Evolutionary conservation across 495 filamentous ascomycete species (phyloP), one percentile per base, ranked within the genome.

Genomic region (Hypoxylon subgilvum): DNA sequence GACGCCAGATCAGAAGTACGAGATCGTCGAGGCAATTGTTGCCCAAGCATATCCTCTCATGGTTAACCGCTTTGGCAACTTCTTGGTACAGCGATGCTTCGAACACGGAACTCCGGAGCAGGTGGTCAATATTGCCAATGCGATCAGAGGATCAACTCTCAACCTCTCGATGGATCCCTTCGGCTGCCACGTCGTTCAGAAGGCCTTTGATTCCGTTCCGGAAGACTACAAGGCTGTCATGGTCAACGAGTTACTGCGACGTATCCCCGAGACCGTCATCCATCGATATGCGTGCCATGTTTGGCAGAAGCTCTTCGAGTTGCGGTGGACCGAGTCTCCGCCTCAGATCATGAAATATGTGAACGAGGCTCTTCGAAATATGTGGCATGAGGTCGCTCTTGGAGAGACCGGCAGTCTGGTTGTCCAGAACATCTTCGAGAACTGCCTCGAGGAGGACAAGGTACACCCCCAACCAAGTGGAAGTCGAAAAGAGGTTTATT

Each of bases 261-360:
- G 92, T 32, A 97, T 98, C 54, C 94, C 95, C 0, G 95, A 98
- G 73, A 98, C 95, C 8, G 93, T 98, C 50, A 90, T 97, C 68
- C 94, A 98, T 74, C 88, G 95, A 61, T 97, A 98, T 75, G 92
- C 94, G 46, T 98, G 94, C 59, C 94, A 98, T 70, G 94, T 98
- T 60, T 98, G 94, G 94, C 94, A 98, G 79, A 98, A 98, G 78
- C 84, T 98, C n/a, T 98, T 98, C 61, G 94, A 98, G 72, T 80
- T 98, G 67, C 85, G 94, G 58, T 98, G 94, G 94, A 89, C 84
- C 55, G 88, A 91, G 52, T 90, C 92, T 47, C 95, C 94, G 10
- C 94, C 94, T 16, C 92, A 97, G 72, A 95, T 98, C 71, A 97
- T 98, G 94, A 88, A 88, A 65, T 96, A 92, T 65, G 94, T 98